These are phyloP conservation scores for Coemansia sp. DNA, from an alignment of 192 early-diverging fungal species.

Conservation along the genomic window DNA sequence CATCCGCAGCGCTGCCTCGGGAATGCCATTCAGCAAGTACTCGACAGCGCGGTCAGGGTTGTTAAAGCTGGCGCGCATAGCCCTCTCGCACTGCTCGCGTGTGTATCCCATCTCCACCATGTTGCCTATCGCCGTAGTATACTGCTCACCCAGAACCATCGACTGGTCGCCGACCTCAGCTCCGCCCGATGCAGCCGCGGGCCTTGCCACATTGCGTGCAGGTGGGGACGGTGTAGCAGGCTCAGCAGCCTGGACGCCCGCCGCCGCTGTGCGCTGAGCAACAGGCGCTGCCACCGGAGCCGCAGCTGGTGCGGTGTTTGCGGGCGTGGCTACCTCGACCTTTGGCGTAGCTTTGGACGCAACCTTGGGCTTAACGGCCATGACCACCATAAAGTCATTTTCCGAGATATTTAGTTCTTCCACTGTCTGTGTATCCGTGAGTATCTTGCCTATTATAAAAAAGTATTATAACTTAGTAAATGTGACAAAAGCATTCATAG, in stretches of 20 bases:
- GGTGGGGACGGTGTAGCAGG: constrained; percentile 55
- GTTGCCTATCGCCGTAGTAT: constrained; percentile 80
- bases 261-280: constrained; percentile 42
- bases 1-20: constrained; percentile 49
- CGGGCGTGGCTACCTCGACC: constrained; percentile 40
- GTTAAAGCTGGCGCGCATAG: constrained; percentile 97
- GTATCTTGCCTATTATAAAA: constrained; percentile 72
- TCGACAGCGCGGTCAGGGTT: constrained; percentile 98
- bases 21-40: constrained; percentile 82
- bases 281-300: constrained; percentile 47
- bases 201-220: constrained; percentile 25
- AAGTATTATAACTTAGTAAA: constrained; percentile 38
- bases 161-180: constrained; percentile 58
- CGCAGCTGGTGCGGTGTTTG: constrained; percentile 40
- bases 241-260: constrained; percentile 42
- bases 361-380: constrained; percentile 79
- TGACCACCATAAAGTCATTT: constrained; percentile 94
- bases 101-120: constrained; percentile 97
- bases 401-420: constrained; percentile 79
- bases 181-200: background rate
- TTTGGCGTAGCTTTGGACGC: constrained; percentile 30
- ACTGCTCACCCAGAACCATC: constrained; percentile 67
- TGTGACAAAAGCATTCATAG: background rate
- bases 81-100: constrained; percentile 80
- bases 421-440: constrained; percentile 76